phyloP scores from a whole-genome alignment of 495 filamentous ascomycete species.

The Aspergillus sparsus region DNA sequence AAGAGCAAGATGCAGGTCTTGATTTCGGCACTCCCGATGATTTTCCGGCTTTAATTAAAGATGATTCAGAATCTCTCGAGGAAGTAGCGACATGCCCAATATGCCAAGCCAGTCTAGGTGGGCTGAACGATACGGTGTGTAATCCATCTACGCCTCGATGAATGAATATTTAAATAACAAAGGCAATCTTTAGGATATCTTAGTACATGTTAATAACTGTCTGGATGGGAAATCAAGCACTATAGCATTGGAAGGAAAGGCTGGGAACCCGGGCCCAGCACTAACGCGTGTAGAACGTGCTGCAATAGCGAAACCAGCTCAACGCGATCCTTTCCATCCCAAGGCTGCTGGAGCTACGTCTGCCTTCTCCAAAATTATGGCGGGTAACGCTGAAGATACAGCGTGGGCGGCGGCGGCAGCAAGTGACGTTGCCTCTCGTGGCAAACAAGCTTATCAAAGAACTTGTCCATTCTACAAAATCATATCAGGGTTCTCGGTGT shows the following conservation, averaged over 20 bases:
- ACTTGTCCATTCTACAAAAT: slow-evolving; percentile 99
- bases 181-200: slow-evolving; percentile 42
- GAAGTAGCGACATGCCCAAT: slow-evolving; percentile 66
- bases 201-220: slow-evolving; percentile 86
- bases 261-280: slow-evolving; percentile 25
- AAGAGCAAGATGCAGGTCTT: slow-evolving; percentile 27
- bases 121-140: slow-evolving; percentile 58
- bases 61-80: slow-evolving; percentile 35
- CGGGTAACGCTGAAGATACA: slow-evolving; percentile 80
- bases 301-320: slow-evolving; percentile 70
- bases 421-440: slow-evolving; percentile 71
- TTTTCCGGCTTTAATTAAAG: slow-evolving; percentile 37
- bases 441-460: slow-evolving; percentile 85
- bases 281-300: slow-evolving; percentile 63
- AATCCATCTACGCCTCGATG: not conserved
- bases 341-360: slow-evolving; percentile 49
- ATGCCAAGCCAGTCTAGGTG: slow-evolving; percentile 63
- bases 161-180: slow-evolving; percentile 3
- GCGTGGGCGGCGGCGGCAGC: slow-evolving; percentile 89
- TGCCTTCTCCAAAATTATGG: slow-evolving; percentile 91
- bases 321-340: slow-evolving; percentile 69
- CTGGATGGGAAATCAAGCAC: slow-evolving; percentile 75
- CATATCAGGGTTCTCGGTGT: slow-evolving; percentile 85
- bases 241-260: slow-evolving; percentile 35
- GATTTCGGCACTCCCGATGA: slow-evolving; percentile 26